Base-by-base conservation (phyloP, 2,329 filamentous ascomycete genomes). In the Aspergillus flavus region DNA sequence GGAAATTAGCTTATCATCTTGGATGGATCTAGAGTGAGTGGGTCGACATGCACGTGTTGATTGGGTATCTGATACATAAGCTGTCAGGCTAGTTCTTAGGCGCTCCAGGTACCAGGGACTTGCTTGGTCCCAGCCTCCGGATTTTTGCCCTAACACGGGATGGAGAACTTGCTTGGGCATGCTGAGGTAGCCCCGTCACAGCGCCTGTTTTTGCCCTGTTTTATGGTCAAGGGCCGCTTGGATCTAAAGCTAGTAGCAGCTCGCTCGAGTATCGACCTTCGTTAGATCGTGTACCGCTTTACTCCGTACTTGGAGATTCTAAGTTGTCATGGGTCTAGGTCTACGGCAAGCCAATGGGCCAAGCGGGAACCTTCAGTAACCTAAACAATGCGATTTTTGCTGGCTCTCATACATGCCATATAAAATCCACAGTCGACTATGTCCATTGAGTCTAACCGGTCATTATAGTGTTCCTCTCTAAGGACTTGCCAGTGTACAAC, bases 31-130 rank as follows among this genome's bases (percentile, higher is more conserved):
- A 26, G 43, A 26, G 57, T 32, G 34, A 11, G 28, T 53, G 26
- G 34, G 46, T 30, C 46, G 12, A 21, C 19, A 36, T n/a, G 14
- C 41, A 52, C 32, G 23, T 53, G n/a, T 6, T 50, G n/a, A 59
- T 48, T 59, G 58, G 58, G 59, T 39, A 34, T 23, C 52, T 14
- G 32, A 16, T 55, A 55, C n/a, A 36, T 55, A 55, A 55, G 32
- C 52, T 55, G 52, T 55, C 32, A 5, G 52, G 52, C 52, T 55
- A 55, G 23, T 54, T 23, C 4, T 54, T 54, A 36, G 50, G 50
- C 3, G 26, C 19, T 7, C 12, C 34, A 36, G 52, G 52, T 26
- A 36, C 52, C 52, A 39, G 52, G 52, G 32, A 21, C 34, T 55
- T 55, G n/a, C 14, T 55, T 36, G 34, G 34, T 39, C 52, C 52